Evolutionary conservation across 805 yeast genomes (phyloP).

Genomic region (Candida lessepsii): DNA sequence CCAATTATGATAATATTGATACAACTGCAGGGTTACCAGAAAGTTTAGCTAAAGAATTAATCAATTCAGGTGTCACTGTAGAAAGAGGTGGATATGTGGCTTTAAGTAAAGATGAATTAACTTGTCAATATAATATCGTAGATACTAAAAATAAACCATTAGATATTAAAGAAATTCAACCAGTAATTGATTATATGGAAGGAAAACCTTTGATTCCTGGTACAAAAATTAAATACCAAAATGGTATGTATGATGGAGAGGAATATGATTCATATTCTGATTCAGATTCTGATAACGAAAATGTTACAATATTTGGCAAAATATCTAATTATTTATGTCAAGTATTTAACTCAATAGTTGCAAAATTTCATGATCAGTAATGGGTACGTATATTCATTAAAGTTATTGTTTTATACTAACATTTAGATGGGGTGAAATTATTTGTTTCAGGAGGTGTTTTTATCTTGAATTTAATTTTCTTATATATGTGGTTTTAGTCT

Average conservation of each 20-base stretch:
- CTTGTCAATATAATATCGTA: constrained; percentile 41
- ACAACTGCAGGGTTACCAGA: constrained; percentile 47
- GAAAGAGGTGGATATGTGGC: constrained; percentile 50
- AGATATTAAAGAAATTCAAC: constrained; percentile 12
- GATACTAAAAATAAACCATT: constrained; percentile 43
- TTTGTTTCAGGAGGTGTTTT: neutral
- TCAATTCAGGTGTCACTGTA: constrained; percentile 49
- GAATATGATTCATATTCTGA: constrained; percentile 6
- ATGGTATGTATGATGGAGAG: constrained; percentile 35
- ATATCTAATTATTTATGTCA: constrained; percentile 10
- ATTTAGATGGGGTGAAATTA: constrained; percentile 1
- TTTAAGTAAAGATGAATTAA: constrained; percentile 43
- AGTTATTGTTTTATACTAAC: constrained; percentile 1
- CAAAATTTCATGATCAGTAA: constrained; percentile 7
- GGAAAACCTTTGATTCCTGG: constrained; percentile 20
- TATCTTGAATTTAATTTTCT: too few species aligned
- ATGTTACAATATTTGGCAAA: constrained; percentile 7
- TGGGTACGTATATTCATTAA: constrained; percentile 7
- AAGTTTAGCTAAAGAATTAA: constrained; percentile 41
- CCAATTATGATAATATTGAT: constrained; percentile 32
- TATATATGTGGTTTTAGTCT: too few species aligned
- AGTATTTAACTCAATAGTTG: constrained; percentile 7
- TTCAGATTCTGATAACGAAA: constrained; percentile 8
- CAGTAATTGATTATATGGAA: constrained; percentile 17
- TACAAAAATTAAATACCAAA: constrained; percentile 21